Evolutionary conservation across 768 basidiomycete genomes (phyloP), one percentile per base, ranked within the genome.

Genomic region (Calocybe indica): DNA sequence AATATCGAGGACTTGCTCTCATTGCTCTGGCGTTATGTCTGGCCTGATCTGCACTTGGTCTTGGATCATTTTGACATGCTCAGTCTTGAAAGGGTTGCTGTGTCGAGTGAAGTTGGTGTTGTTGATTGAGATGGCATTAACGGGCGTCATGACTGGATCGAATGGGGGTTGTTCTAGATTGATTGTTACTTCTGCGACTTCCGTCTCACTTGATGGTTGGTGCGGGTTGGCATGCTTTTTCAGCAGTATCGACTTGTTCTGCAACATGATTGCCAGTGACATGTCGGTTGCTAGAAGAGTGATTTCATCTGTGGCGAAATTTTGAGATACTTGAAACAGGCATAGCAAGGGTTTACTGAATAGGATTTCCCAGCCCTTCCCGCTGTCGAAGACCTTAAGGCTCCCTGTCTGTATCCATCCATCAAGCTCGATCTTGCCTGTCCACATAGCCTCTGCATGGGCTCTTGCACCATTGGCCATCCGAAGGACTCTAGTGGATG

Each of bases 341-440:
- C 47, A 46, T 11, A 65, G 55, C 5, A 59, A 42, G 0, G 58
- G 59, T 45, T 67, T 67, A n/a, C 62, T 60, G 7, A 67, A 53
- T 1, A 66, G 39, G 12, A 66, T 48, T 2, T 49, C 45, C 61
- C 61, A 68, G 12, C 57, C 55, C 0, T 58, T 58, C 1, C 59
- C 52, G 28, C 65, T 63, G 40, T 59, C 43, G 43, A 62, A 61
- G 5, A 62, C 54, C 43, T 61, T 58, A 14, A 61, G 57, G 12
- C n/a, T 13, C 2, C 52, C 59, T 6, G 15, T 11, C 29, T 40
- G 37, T 13, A 10, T 15, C n/a, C 42, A 14, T 1, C 45, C 46
- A 8, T 31, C 39, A 13, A 52, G 30, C 37, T 30, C 39, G 11
- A 55, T 38, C 3, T 13, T 38, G 2, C 48, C 51, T 41, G 15